These are phyloP conservation scores for Boletus barrowsii DNA, from an alignment of 768 basidiomycete species.

Conservation along the genomic window DNA sequence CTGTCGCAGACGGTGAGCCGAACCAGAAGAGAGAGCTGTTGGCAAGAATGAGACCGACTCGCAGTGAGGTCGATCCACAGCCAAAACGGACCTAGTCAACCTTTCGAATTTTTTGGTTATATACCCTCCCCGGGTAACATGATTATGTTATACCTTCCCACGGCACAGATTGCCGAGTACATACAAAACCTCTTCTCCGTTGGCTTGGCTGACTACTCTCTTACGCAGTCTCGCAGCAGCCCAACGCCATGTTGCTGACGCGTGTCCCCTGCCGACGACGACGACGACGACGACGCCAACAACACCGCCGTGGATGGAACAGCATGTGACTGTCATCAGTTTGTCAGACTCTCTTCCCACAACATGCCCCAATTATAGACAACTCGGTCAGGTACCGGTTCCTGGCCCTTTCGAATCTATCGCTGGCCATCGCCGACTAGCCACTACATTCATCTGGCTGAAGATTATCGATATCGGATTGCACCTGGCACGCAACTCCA, in stretches of 20 bases:
- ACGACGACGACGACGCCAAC: not conserved
- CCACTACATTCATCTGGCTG: no score
- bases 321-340: not conserved
- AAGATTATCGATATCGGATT: slow-evolving; percentile 18
- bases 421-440: slow-evolving; percentile 23
- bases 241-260: slow-evolving; percentile 4
- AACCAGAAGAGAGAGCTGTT: slow-evolving; percentile 30
- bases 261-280: slow-evolving; percentile 14
- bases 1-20: slow-evolving; percentile 39
- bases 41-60: slow-evolving; percentile 43
- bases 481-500: no score
- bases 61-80: slow-evolving; percentile 43
- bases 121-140: slow-evolving; percentile 12
- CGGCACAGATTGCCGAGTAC: slow-evolving; percentile 8
- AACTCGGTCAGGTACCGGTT: slow-evolving; percentile 15
- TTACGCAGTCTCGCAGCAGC: slow-evolving; percentile 12
- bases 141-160: slow-evolving; percentile 30
- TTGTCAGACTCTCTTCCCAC: slow-evolving; percentile 10
- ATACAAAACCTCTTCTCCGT: no score
- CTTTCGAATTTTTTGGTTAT: slow-evolving; percentile 23
- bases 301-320: not conserved
- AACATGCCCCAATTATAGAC: slow-evolving; percentile 14
- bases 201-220: not conserved
- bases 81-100: slow-evolving; percentile 30
- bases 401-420: not conserved